Conservation (phyloP, 495 filamentous ascomycete genomes). For the Aspergillus asperescens region DNA sequence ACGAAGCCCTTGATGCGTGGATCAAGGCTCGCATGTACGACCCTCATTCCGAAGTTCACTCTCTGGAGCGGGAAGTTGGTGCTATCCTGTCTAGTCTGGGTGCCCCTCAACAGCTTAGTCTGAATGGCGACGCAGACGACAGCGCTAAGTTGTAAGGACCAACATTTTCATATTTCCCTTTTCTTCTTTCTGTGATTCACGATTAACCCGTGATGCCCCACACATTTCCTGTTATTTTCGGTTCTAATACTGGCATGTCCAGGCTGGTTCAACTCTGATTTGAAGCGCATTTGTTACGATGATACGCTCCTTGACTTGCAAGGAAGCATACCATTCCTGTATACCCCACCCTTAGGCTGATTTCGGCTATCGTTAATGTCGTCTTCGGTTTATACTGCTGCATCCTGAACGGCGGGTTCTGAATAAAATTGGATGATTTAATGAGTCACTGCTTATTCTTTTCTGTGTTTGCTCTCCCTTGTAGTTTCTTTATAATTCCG, state of each 20-base stretch:
- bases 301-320: constrained; percentile 17
- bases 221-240: constrained; percentile 6
- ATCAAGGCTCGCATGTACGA: constrained; percentile 82
- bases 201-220: not conserved
- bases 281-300: constrained; percentile 28
- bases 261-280: constrained; percentile 24
- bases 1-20: constrained; percentile 69
- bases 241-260: constrained; percentile 18
- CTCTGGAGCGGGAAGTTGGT: constrained; percentile 50
- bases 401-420: constrained; percentile 13
- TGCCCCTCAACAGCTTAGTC: constrained; percentile 17
- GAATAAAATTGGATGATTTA: constrained; percentile 18
- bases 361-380: constrained; percentile 14
- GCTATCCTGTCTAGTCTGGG: constrained; percentile 43
- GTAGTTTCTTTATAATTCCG: not conserved
- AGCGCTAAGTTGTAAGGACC: constrained; percentile 40
- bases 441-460: constrained; percentile 2
- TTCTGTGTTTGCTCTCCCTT: not conserved
- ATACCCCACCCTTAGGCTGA: constrained; percentile 19
- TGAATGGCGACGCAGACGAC: constrained; percentile 33
- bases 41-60: constrained; percentile 58
- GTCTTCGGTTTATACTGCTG: constrained; percentile 14
- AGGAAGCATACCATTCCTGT: constrained; percentile 21
- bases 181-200: not conserved
- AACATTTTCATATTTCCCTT: constrained; percentile 8